Conservation (phyloP, 495 filamentous ascomycete genomes). For the Chaetomium fimeti region DNA sequence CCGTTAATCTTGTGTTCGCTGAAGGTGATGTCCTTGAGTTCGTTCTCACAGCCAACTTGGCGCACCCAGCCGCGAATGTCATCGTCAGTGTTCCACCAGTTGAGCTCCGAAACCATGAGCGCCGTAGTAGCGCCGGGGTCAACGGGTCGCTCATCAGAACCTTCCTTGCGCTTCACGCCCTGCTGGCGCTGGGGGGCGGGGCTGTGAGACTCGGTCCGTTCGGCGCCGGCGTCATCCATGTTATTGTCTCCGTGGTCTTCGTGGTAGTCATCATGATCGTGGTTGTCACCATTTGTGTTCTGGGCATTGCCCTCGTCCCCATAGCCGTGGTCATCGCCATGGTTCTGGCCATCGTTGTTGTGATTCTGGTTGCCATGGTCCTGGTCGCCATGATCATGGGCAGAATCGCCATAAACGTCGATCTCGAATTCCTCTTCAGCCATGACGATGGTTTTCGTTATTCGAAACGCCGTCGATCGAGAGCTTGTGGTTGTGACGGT, state of each 20-base stretch:
- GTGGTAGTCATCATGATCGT: conserved; percentile 39
- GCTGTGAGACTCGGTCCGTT: conserved; percentile 33
- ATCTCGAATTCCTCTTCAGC: conserved; percentile 95
- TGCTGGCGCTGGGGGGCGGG: conserved; percentile 51
- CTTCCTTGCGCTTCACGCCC: conserved; percentile 74
- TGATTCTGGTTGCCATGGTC: conserved; percentile 40
- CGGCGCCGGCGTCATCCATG: conserved; percentile 43
- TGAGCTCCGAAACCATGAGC: conserved; percentile 79
- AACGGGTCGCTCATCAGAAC: conserved; percentile 68
- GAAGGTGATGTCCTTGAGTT: conserved; percentile 90
- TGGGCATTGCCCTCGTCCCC: conserved; percentile 46
- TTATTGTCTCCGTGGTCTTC: conserved; percentile 31
- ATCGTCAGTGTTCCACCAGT: conserved; percentile 97
- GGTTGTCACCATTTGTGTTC: conserved; percentile 44
- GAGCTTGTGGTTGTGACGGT: conserved; percentile 4
- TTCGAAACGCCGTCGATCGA: conserved; percentile 5
- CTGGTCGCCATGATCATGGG: conserved; percentile 44
- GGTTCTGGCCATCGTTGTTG: conserved; percentile 72
- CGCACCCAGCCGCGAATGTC: conserved; percentile 87
- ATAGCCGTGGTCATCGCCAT: conserved; percentile 66
- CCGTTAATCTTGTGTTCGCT: conserved; percentile 98
- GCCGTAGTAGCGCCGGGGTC: conserved; percentile 83
- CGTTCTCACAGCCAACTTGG: conserved; percentile 70
- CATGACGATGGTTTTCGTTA: conserved; percentile 28
- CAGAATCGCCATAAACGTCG: conserved; percentile 92